These are phyloP conservation scores for Calonectria pteridis DNA, from an alignment of 2,329 filamentous ascomycete species.

Conservation along the genomic window DNA sequence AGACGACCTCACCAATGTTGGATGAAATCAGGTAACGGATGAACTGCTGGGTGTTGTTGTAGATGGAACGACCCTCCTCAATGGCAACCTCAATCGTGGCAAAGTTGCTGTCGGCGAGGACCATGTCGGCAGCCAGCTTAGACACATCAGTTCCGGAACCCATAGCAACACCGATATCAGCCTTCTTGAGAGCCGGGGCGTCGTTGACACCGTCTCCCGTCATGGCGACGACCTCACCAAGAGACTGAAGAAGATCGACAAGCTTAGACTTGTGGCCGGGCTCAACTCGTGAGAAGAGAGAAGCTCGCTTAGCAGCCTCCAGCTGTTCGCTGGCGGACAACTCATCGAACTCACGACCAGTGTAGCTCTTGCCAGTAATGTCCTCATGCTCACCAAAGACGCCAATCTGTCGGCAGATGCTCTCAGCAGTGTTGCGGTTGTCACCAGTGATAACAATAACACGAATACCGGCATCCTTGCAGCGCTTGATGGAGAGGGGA, in stretches of 20 bases:
- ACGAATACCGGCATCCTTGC: slow-evolving; percentile 92
- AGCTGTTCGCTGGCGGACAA: slow-evolving; percentile 84
- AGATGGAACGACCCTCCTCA: slow-evolving; percentile 97
- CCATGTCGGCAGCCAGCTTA: slow-evolving; percentile 97
- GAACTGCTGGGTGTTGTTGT: slow-evolving; percentile 99
- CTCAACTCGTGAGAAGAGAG: slow-evolving; percentile 95
- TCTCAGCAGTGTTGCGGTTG: slow-evolving; percentile 97
- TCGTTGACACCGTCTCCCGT: slow-evolving; percentile 99
- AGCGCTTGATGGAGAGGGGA: slow-evolving; percentile 85
- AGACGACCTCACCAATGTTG: slow-evolving; percentile 99
- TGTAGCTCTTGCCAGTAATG: slow-evolving; percentile 91
- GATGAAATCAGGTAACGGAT: slow-evolving; percentile 99
- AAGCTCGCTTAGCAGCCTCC: slow-evolving; percentile 85
- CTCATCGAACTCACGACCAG: slow-evolving; percentile 93
- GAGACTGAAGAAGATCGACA: slow-evolving; percentile 93
- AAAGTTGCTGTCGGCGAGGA: slow-evolving; percentile 98
- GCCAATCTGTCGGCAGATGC: slow-evolving; percentile 96
- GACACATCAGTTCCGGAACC: slow-evolving; percentile 97
- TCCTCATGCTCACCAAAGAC: slow-evolving; percentile 88
- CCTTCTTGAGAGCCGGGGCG: slow-evolving; percentile 96
- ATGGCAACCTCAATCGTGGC: slow-evolving; percentile 96
- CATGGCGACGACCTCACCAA: slow-evolving; percentile 97
- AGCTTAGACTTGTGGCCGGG: slow-evolving; percentile 97
- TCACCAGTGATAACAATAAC: slow-evolving; percentile 99
- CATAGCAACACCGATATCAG: slow-evolving; percentile 99